Base-by-base conservation (phyloP, 352 stramenopile genomes). In the Phytophthora hybrid region DNA sequence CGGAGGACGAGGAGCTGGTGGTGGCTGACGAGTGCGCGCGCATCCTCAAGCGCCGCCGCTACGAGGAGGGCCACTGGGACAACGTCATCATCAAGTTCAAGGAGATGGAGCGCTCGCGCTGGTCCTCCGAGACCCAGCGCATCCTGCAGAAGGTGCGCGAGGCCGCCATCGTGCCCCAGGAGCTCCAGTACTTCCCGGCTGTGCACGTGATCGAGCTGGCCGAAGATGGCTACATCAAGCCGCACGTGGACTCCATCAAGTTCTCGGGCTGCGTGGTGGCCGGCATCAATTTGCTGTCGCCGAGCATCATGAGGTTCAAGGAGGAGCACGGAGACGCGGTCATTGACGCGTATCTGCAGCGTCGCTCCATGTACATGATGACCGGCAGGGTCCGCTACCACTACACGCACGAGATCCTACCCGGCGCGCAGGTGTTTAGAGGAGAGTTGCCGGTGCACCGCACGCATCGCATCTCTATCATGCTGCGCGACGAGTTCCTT, bases 281-380 rank as follows among this genome's bases (percentile, higher is more conserved):
- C 11, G 89, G 89, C 9, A 63, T 96, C 44, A 95, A 83, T 58
- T 54, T 96, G 47, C 69, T 96, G 11, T 95, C 88, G 46, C 85
- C 88, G 0, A 89, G 82, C 51, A 93, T 96, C 69, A 96, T 96
- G 89, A 77, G 89, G 19, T 94, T 95, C 75, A 83, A 93, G 47
- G 87, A 96, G 66, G 87, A 96, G 70, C 75, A 93, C 52, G 85
- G 87, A 53, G 75, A 90, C 57, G 92, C 84, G 23, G 41, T 89
- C 53, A 79, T 96, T 31, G 85, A 96, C 46, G 84, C 84, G 1
- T 82, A 84, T 53, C 63, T 96, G 55, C 81, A 81, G 29, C 89
- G 85, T 34, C 85, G 89, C 52, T 96, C 88, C 49, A 88, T 96
- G 73, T 96, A 96, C 79, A 89, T 93, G 84, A 94, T 96, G 88